phyloP scores from a whole-genome alignment of 805 yeast species.

The Wickerhamomyces rabaulensis region DNA sequence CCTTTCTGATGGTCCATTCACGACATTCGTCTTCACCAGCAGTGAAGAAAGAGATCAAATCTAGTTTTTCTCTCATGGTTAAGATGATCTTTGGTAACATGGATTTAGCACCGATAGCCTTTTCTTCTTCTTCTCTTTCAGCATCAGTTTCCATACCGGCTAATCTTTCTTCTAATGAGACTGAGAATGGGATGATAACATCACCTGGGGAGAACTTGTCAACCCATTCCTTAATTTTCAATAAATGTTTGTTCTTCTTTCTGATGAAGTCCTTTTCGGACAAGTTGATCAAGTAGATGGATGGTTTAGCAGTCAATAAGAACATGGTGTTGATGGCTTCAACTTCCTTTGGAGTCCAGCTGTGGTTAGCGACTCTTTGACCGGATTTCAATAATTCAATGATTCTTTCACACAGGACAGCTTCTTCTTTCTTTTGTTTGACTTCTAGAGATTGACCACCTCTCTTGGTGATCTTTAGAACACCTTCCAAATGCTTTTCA shows the following conservation, averaged over 20 bases:
- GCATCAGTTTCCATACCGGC: conserved; percentile 83
- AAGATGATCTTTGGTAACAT: conserved; percentile 84
- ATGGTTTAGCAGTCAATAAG: conserved; percentile 91
- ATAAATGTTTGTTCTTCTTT: conserved; percentile 82
- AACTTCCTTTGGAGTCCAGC: conserved; percentile 88
- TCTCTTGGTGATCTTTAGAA: conserved; percentile 74
- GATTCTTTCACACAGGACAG: conserved; percentile 65
- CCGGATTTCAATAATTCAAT: conserved; percentile 77
- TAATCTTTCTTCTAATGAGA: conserved; percentile 85
- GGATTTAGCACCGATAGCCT: conserved; percentile 65
- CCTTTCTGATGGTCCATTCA: conserved; percentile 94
- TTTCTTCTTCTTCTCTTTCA: conserved; percentile 72
- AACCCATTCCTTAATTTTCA: conserved; percentile 86
- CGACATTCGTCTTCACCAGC: conserved; percentile 95
- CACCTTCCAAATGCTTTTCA: conserved; percentile 72
- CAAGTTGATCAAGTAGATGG: conserved; percentile 86
- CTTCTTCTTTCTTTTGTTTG: conserved; percentile 84
- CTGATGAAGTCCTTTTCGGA: conserved; percentile 84
- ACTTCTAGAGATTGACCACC: conserved; percentile 89
- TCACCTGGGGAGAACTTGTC: conserved; percentile 84
- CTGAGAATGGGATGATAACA: conserved; percentile 87
- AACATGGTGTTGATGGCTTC: conserved; percentile 83
- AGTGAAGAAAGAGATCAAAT: conserved; percentile 90
- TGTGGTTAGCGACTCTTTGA: conserved; percentile 79
- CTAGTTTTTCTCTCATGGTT: conserved; percentile 81